Evolutionary conservation across 2,329 filamentous ascomycete species (phyloP), one percentile per base, ranked within the genome.

Genomic region (Dothidotthia symphoricarpi): DNA sequence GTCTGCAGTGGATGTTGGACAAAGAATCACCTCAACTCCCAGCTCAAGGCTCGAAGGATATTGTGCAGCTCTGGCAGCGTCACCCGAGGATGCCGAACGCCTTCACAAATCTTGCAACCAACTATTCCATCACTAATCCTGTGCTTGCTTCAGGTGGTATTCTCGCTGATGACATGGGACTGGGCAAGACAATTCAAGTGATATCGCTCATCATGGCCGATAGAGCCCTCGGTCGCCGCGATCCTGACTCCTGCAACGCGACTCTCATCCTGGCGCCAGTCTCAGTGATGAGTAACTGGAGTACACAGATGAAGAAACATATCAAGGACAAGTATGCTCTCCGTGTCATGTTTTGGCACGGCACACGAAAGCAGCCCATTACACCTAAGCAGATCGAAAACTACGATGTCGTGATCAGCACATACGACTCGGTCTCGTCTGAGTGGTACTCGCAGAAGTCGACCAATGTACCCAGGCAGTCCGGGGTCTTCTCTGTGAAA

Each of bases 211-310:
- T 95, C 38, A 69, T 90, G 48, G 71, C 77, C 2, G 78, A 82
- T 40, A 55, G 54, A 32, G 55, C 50, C n/a, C 49, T 66, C 2
- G 39, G 47, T 13, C 49, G 52, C 16, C 36, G 49, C 19, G 45
- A 46, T 3, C 25, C 37, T 29, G 52, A 50, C 35, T 40, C 52
- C 10, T 48, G 51, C 16, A 38, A 50, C 9, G 88, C 82, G 1
- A 94, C 88, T 0, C 74, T 95, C 15, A 90, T 95, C 36, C 74
- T 95, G 37, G 82, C 86, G 0, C 89, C 89, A 0, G 77, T 94
- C 5, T 84, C 83, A 34, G 88, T 95, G 14, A 90, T 95, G 85
- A 89, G 84, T 57, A 95, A 95, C 53, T 95, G 89, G 89, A 81
- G 80, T 52, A 81, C 84, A 36, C 88, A 95, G 64, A 86, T 91